Percentiles rank a stretch among this genome's conserved stretches.
Evolutionary conservation across 2,329 filamentous ascomycete species (phyloP).

Genomic region (Eurotiales sp.): DNA sequence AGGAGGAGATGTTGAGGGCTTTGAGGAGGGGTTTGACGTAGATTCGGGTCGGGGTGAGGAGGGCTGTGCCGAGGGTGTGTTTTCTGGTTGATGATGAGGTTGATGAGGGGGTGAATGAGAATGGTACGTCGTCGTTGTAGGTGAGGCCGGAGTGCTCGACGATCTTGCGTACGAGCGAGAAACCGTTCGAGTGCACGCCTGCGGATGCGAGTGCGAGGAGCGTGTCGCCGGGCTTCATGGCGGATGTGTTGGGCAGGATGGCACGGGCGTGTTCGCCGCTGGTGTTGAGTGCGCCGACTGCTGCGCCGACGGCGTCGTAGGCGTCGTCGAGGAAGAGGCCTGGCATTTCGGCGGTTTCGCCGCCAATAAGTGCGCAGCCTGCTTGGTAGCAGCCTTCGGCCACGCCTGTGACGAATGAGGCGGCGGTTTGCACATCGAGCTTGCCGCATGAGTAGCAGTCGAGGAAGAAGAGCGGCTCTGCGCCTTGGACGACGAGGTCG

Average conservation of each 20-base stretch:
- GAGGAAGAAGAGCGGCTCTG: slow-evolving; percentile 91
- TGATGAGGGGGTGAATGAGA: slow-evolving; percentile 50
- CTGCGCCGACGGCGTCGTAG: slow-evolving; percentile 89
- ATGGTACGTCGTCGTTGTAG: slow-evolving; percentile 73
- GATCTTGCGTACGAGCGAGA: slow-evolving; percentile 91
- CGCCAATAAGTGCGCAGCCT: slow-evolving; percentile 87
- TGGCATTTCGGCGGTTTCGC: slow-evolving; percentile 98
- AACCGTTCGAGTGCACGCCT: slow-evolving; percentile 94
- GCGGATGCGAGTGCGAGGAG: slow-evolving; percentile 80
- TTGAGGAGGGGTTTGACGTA: slow-evolving; percentile 82
- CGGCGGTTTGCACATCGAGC: slow-evolving; percentile 72
- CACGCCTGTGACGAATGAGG: slow-evolving; percentile 86
- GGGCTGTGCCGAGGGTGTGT: slow-evolving; percentile 61
- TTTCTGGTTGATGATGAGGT: slow-evolving; percentile 59
- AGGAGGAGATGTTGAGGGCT: slow-evolving; percentile 44
- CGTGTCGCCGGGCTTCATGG: slow-evolving; percentile 78
- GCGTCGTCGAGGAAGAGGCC: slow-evolving; percentile 85
- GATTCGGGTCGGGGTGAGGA: slow-evolving; percentile 87
- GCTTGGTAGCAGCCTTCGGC: slow-evolving; percentile 81
- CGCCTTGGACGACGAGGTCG: slow-evolving; percentile 92
- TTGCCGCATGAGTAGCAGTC: slow-evolving; percentile 96
- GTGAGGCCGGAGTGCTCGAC: slow-evolving; percentile 67
- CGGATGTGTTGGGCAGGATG: slow-evolving; percentile 69
- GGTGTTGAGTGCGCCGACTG: slow-evolving; percentile 72
- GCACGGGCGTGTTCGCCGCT: slow-evolving; percentile 51